phyloP scores from a whole-genome alignment of 768 basidiomycete genomes.

The Russula foetens region DNA sequence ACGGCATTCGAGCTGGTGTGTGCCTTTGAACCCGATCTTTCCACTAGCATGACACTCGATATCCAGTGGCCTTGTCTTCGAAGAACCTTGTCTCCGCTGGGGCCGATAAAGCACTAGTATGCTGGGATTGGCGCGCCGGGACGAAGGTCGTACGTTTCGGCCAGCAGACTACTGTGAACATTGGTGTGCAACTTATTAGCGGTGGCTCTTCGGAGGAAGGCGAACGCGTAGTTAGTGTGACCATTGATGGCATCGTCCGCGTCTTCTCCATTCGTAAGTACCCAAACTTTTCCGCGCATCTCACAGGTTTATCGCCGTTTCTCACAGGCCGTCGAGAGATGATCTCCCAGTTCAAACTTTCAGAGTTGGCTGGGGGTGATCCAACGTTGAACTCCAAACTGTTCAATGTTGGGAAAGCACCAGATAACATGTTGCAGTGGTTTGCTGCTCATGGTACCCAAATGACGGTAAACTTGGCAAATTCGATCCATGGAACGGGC shows the following conservation, averaged over 20 bases:
- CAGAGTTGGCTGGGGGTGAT: conserved; percentile 64
- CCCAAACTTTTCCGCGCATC: background rate
- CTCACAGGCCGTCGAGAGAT: conserved; percentile 62
- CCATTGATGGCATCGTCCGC: conserved; percentile 85
- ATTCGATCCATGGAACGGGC: background rate
- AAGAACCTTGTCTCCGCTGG: conserved; percentile 85
- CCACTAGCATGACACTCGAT: background rate
- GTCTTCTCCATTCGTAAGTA: conserved; percentile 84
- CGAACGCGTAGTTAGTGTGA: conserved; percentile 83
- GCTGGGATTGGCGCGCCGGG: conserved; percentile 87
- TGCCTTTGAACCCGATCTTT: background rate
- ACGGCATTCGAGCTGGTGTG: conserved; percentile 63
- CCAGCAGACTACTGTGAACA: conserved; percentile 87
- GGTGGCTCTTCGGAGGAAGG: conserved; percentile 44
- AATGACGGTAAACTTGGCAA: conserved; percentile 60
- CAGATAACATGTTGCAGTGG: conserved; percentile 91
- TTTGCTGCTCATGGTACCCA: conserved; percentile 85
- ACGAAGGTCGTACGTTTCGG: conserved; percentile 87
- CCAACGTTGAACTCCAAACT: conserved; percentile 58
- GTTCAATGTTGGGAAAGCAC: conserved; percentile 68
- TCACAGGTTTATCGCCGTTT: background rate
- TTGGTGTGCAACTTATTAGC: conserved; percentile 79
- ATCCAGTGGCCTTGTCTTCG: conserved; percentile 67
- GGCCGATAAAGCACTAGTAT: conserved; percentile 63
- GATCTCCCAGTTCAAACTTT: conserved; percentile 86